Base-by-base conservation (phyloP, 164 flowering plant species). In the Annona squamosa region DNA sequence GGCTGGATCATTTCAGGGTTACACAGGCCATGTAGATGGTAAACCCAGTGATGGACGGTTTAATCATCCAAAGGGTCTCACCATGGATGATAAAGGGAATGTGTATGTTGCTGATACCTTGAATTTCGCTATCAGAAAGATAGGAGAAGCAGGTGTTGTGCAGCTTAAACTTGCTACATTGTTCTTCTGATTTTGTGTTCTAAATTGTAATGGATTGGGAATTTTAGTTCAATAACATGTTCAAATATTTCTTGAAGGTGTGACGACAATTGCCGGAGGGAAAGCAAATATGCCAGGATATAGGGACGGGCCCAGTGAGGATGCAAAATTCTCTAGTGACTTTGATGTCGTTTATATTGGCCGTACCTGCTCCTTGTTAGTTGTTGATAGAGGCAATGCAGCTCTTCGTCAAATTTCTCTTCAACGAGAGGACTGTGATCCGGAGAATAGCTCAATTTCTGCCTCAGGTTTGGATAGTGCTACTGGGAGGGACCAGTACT, bases 211-310 rank as follows among this genome's bases (percentile, higher is more conserved):
- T 63, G 19, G 5, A 63, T 63, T 63, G 3, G 18, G n/a, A 19
- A 4, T 19, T 5, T 17, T 19, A 63, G n/a, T 19, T 9, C 7
- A 3, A 48, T 71, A 48, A 52, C 73, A 17, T 67, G 73, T 86
- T 80, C 83, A 91, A 72, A 26, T 42, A 65, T 26, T 71, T 65
- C 13, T 52, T 56, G 65, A 64, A 76, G 99, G 99, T 78, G 99
- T 91, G 73, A 93, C 97, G 59, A 93, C 99, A 44, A 93, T 96
- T 76, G 99, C 99, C 67, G 99, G 99, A 64, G 99, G 99, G 57
- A 96, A 91, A 78, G 91, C 99, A 76, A 96, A 86, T 83, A 84
- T 87, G 48, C 87, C 95, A 57, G 99, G 99, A 44, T 93, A 86
- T 75, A 87, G 93, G 69, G 99, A 93, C 84, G 99, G 99, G 46